These are phyloP conservation scores for Adiantum capillusveneris DNA, from an alignment of 75 land plant genomes.

Conservation along the genomic window DNA sequence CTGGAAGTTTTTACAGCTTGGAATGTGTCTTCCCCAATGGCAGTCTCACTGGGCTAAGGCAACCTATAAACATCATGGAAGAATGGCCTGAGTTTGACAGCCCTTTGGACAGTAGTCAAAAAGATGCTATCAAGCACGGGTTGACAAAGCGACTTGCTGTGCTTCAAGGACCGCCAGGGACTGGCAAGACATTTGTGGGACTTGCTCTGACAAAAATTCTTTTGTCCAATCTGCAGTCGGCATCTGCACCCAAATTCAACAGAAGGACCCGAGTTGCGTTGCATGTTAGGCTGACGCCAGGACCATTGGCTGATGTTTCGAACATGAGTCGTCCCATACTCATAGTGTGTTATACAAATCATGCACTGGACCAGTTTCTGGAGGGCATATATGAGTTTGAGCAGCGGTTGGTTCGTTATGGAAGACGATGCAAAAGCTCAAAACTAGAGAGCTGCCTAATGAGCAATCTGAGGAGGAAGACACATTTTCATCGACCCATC, in stretches of 20 bases:
- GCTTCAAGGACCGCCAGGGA: slow-evolving; percentile 33
- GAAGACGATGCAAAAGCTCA: slow-evolving; percentile 19
- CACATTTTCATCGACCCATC: background rate
- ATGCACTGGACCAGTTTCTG: slow-evolving; percentile 31
- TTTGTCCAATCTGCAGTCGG: slow-evolving; percentile 4
- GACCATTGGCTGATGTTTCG: background rate
- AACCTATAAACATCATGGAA: background rate
- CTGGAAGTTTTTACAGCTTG: background rate
- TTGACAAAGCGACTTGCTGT: slow-evolving; percentile 23
- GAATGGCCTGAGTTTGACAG: slow-evolving; percentile 5
- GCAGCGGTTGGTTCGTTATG: slow-evolving; percentile 13
- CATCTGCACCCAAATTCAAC: too few species aligned
- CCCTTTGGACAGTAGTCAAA: slow-evolving; percentile 17
- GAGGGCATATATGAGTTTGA: slow-evolving; percentile 25
- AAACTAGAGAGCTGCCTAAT: slow-evolving; percentile 12
- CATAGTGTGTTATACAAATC: slow-evolving; percentile 27
- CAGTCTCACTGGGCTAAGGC: too few species aligned
- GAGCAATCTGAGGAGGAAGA: slow-evolving; percentile 1
- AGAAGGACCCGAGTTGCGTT: too few species aligned
- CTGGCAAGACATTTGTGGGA: slow-evolving; percentile 32
- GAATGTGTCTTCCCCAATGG: background rate
- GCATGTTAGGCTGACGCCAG: background rate
- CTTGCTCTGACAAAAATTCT: slow-evolving; percentile 4
- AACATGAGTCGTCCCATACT: slow-evolving; percentile 10
- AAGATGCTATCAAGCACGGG: slow-evolving; percentile 21